Conservation (phyloP, 352 stramenopile species). For the Phytopythium vexans region DNA sequence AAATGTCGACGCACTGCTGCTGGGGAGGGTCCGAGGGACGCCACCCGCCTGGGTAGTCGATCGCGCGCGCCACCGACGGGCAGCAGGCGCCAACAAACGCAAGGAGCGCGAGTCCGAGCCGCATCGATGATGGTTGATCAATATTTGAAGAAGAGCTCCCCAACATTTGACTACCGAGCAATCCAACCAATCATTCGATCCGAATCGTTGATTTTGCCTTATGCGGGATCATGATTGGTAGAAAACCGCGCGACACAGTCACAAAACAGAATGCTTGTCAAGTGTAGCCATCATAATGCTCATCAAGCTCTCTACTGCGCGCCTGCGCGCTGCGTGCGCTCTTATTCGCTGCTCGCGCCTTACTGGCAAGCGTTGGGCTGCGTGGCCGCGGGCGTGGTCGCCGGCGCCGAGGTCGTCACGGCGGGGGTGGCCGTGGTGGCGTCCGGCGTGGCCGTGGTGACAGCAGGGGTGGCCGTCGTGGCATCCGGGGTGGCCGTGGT, state of each 20-base stretch:
- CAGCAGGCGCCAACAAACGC: neutral
- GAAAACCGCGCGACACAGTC: too few relatives aligned
- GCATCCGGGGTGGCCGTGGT: slow-evolving; percentile 4
- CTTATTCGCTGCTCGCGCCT: neutral
- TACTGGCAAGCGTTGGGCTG: neutral
- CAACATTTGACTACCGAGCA: too few relatives aligned
- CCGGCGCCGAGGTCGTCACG: neutral
- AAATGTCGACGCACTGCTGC: slow-evolving; percentile 49
- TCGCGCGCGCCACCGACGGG: slow-evolving; percentile 4
- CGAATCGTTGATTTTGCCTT: too few relatives aligned
- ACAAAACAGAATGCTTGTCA: too few relatives aligned
- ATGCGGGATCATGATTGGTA: too few relatives aligned
- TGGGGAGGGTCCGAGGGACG: slow-evolving; percentile 4
- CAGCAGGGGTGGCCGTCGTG: neutral
- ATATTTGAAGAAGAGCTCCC: too few relatives aligned
- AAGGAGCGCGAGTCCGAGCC: slow-evolving; percentile 6
- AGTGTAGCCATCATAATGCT: too few relatives aligned
- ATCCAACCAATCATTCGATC: too few relatives aligned
- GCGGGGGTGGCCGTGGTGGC: slow-evolving; percentile 12
- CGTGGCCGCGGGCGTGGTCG: neutral
- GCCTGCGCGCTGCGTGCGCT: neutral
- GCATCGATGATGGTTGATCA: neutral
- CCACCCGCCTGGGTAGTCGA: slow-evolving; percentile 49
- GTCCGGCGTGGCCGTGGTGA: neutral
- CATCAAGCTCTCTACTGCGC: too few relatives aligned